phyloP scores from a whole-genome alignment of 345 rosid genomes.

The Eucalyptus caleyi region DNA sequence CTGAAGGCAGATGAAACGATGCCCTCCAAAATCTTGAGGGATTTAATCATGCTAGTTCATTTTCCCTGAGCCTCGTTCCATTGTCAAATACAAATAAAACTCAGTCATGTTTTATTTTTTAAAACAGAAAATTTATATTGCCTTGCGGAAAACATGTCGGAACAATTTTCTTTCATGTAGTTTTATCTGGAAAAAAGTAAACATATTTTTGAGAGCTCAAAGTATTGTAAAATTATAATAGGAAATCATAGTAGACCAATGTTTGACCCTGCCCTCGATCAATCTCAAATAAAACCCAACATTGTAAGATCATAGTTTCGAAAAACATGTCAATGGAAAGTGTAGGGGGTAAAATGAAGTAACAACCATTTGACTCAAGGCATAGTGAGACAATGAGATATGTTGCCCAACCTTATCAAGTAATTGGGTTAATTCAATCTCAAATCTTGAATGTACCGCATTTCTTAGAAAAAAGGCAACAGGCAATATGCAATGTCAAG shows the following conservation, averaged over 20 bases:
- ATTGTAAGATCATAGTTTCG: fast-evolving
- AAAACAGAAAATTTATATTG: not conserved
- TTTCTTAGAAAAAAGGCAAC: too few relatives aligned
- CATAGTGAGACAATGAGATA: too few relatives aligned
- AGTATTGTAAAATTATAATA: too few relatives aligned
- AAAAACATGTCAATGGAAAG: too few relatives aligned
- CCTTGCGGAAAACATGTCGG: not conserved
- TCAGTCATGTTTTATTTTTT: not conserved
- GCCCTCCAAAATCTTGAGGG: not conserved
- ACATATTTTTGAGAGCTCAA: too few relatives aligned
- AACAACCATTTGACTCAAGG: not conserved
- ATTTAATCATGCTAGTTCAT: not conserved
- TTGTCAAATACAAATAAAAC: not conserved
- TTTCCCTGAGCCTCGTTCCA: not conserved
- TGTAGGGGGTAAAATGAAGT: not conserved
- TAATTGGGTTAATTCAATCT: too few relatives aligned
- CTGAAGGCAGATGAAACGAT: not conserved
- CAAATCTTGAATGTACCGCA: too few relatives aligned
- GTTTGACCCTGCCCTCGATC: too few relatives aligned
- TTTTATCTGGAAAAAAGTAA: not conserved
- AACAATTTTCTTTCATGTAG: not conserved
- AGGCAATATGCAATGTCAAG: too few relatives aligned
- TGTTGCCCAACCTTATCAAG: too few relatives aligned
- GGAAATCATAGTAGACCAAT: fast-evolving
- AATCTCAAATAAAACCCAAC: not conserved